Conservation (phyloP, 2,329 filamentous ascomycete species). For the Furcasterigmium sp. region DNA sequence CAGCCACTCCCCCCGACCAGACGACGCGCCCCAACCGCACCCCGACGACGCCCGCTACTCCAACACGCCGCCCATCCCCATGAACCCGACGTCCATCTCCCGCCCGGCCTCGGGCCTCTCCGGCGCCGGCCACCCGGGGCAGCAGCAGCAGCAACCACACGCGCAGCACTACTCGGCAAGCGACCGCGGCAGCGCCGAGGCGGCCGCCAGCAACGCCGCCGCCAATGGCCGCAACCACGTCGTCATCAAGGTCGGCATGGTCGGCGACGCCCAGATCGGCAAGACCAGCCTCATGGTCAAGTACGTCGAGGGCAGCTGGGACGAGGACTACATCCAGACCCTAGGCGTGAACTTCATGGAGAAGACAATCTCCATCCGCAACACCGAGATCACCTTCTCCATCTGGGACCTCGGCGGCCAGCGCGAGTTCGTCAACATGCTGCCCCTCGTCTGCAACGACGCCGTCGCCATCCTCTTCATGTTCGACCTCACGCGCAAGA, state of each 20-base stretch:
- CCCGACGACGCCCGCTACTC: slow-evolving; percentile 31
- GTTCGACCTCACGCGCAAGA: slow-evolving; percentile 98
- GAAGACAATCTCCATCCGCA: slow-evolving; percentile 98
- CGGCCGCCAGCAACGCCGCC: slow-evolving; percentile 19
- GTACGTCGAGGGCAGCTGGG: slow-evolving; percentile 98
- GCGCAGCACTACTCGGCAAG: slow-evolving; percentile 27
- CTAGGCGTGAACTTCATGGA: slow-evolving; percentile 99
- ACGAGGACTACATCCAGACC: slow-evolving; percentile 99
- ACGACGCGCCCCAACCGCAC: slow-evolving; percentile 31
- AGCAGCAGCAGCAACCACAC: slow-evolving; percentile 13
- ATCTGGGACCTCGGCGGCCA: slow-evolving; percentile 99
- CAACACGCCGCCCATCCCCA: slow-evolving; percentile 38
- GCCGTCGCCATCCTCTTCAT: slow-evolving; percentile 98
- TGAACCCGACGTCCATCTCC: slow-evolving; percentile 36
- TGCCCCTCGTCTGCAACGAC: slow-evolving; percentile 98
- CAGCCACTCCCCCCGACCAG: slow-evolving; percentile 27
- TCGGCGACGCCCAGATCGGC: slow-evolving; percentile 96
- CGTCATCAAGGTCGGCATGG: slow-evolving; percentile 99
- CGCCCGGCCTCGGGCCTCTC: slow-evolving; percentile 52
- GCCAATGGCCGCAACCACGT: slow-evolving; percentile 62
- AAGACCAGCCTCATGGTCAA: slow-evolving; percentile 99
- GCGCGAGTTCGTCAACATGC: slow-evolving; percentile 99
- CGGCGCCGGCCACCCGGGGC: slow-evolving; percentile 25
- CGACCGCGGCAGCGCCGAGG: slow-evolving; percentile 36
- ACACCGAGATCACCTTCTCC: slow-evolving; percentile 98